Evolutionary conservation across 257 asterid species (phyloP), one percentile per base, ranked within the genome.

Genomic region (Plantago ovata): DNA sequence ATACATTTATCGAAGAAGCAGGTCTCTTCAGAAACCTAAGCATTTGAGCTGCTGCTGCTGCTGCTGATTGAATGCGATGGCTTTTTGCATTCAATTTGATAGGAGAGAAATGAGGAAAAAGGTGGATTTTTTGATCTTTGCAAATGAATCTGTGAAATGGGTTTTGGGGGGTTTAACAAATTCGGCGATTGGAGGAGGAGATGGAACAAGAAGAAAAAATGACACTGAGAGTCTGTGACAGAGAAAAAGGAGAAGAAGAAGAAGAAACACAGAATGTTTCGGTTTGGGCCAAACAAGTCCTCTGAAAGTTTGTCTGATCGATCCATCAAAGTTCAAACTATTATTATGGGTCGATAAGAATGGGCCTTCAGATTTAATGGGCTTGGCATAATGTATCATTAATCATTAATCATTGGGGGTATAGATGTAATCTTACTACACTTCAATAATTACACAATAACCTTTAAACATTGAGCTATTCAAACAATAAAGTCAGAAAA

Each of bases 1-100:
- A 82, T 85, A 81, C 96, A 92, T 92, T 79, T 75, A 82, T 75
- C 86, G 73, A 59, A 63, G 73, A 59, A 63, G 62, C 64, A 69
- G 68, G 40, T 38, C 10, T 41, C 74, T 81, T 60, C 73, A 51
- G 72, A 75, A 67, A 72, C 74, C 70, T 64, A 73, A 72, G 86
- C 95, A 86, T 86, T 72, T 77, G 75, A 70, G 73, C 80, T 70
- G 36, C 36, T 28, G 6, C 3, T 28, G 14, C 38, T 15, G 9
- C 28, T 49, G 21, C 20, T 10, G n/a, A n/a, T 19, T 1, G 28
- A 10, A 20, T 50, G 6, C 55, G 20, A 49, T 49, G 16, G 19
- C 18, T 49, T 49, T 49, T 14, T 49, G 36, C 55, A 50, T 20
- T 14, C 22, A 21, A 18, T 16, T 47, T 6, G 19, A 20, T 14